Base-by-base conservation (phyloP, 2,329 filamentous ascomycete species). In the Colletotrichum tropicicola region DNA sequence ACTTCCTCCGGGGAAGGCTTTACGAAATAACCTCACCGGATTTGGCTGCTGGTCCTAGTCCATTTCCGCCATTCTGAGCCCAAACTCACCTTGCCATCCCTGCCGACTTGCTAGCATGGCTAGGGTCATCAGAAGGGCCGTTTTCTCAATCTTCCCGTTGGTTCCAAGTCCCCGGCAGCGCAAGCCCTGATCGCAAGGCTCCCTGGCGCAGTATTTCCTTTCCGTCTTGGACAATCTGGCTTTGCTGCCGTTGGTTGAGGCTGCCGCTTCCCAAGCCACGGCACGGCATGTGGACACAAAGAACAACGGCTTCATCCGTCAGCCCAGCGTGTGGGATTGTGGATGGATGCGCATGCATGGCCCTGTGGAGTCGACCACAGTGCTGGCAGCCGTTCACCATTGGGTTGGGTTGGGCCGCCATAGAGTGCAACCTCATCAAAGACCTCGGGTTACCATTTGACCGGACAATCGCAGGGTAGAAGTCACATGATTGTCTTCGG, bases 231-330 rank as follows among this genome's bases (percentile, higher is more conserved):
- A 27, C 35, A 43, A 45, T 28, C 30, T 49, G 58, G 56, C 19
- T 27, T 43, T 41, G 41, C 23, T 13, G 32, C 10, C 30, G 32
- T 25, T 17, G 35, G 21, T 43, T 43, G 37, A 35, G 41, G 37
- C 35, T 32, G 53, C 27, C 35, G 43, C 28, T 25, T 56, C 44
- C 23, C 28, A 47, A 51, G 62, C 37, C 15, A 64, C 37, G 21
- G 21, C 15, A 64, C 37, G 21, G 21, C 21, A 32, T 41, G 49
- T 55, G 57, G 57, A 51, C 43, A 61, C 57, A 43, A 51, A 55
- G 37, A 30, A 61, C n/a, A 49, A 61, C 57, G 61, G 61, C 61
- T 65, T 65, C 49, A 45, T 55, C 61, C 61, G 61, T 23, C 57
- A 44, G 57, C 57, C 57, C 44, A 65, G 61, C 61, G 51, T 49